These are phyloP conservation scores for Thalassiosira sp. DNA, from an alignment of 352 stramenopile species.

Conservation along the genomic window DNA sequence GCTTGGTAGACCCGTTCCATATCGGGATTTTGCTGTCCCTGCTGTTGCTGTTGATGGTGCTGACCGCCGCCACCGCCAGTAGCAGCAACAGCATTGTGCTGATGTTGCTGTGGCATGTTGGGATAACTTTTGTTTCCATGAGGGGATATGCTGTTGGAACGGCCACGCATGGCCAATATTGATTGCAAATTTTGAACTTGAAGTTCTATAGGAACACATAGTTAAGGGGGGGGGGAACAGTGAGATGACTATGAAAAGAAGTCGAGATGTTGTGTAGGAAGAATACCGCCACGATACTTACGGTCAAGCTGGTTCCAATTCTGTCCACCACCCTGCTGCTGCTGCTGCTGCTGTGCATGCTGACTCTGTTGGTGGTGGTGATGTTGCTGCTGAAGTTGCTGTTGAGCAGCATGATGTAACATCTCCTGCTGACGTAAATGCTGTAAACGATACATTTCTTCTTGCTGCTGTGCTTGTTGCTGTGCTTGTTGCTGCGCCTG, in stretches of 20 bases:
- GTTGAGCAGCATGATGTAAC: conserved; percentile 14
- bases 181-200: conserved; percentile 46
- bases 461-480: conserved; percentile 37
- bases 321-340: conserved; percentile 13
- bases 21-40: conserved; percentile 24
- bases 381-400: conserved; percentile 14
- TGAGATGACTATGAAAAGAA: conserved; percentile 6
- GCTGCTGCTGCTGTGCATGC: not conserved
- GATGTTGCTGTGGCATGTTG: not conserved
- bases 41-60: not conserved
- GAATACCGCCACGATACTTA: conserved; percentile 12
- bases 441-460: conserved; percentile 35
- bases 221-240: not conserved
- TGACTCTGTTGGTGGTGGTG: not conserved
- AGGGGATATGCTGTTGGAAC: conserved; percentile 18
- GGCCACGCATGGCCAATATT: conserved; percentile 37
- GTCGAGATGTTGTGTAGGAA: too few species aligned
- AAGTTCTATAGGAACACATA: conserved; percentile 18
- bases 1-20: conserved; percentile 47
- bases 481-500: too few species aligned
- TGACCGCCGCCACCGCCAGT: conserved; percentile 8
- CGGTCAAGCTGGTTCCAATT: conserved; percentile 38
- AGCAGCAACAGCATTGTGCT: conserved; percentile 4
- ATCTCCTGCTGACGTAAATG: conserved; percentile 21
- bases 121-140: conserved; percentile 20